phyloP scores from a whole-genome alignment of 768 basidiomycete genomes.

The Lentinula lateritia region DNA sequence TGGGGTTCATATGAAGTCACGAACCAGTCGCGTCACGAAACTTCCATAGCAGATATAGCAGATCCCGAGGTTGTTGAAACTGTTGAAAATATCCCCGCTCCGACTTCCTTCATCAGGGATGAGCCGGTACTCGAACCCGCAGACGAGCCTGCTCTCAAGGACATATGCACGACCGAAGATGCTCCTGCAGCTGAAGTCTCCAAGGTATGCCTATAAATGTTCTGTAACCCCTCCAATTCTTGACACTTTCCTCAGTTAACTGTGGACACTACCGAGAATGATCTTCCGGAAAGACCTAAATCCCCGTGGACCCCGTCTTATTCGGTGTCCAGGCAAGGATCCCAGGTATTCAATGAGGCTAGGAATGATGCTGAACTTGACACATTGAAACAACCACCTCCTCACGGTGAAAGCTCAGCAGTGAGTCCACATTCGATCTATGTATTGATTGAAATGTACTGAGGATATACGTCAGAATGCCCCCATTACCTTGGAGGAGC shows the following conservation, averaged over 20 bases:
- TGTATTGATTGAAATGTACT: background rate
- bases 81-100: background rate
- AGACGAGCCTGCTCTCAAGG: background rate
- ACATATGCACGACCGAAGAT: background rate
- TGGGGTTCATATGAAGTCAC: conserved; percentile 14
- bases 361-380: conserved; percentile 7
- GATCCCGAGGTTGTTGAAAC: background rate
- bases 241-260: conserved; percentile 1
- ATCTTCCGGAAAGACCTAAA: conserved; percentile 17
- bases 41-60: background rate
- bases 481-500: no score
- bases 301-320: conserved; percentile 31
- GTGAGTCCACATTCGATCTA: background rate
- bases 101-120: background rate
- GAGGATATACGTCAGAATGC: background rate
- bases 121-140: background rate
- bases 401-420: background rate
- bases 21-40: background rate
- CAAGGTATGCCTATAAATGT: background rate
- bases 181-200: background rate
- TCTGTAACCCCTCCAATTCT: background rate
- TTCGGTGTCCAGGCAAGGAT: conserved; percentile 28
- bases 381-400: conserved; percentile 12
- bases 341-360: background rate
- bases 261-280: conserved; percentile 1